Evolutionary conservation across 495 filamentous ascomycete species (phyloP).

Genomic region (Xylaria intraflava): DNA sequence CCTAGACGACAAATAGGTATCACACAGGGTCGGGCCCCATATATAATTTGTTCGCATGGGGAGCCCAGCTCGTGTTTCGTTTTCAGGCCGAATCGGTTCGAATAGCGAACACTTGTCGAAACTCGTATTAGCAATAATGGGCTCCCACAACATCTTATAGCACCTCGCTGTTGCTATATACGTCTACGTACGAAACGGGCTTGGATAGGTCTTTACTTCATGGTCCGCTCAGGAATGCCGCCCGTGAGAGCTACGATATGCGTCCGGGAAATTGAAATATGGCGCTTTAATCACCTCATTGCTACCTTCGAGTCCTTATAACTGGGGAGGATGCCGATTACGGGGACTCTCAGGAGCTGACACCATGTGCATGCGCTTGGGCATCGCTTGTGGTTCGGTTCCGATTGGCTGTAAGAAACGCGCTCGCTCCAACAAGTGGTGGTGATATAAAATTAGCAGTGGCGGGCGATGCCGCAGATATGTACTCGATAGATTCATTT

Average conservation of each 20-base stretch:
- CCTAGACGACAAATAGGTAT: too few species aligned
- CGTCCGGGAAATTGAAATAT: not conserved
- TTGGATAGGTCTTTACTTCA: too few species aligned
- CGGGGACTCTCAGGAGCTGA: not conserved
- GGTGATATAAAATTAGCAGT: not conserved
- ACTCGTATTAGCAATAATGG: too few species aligned
- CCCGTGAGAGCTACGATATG: not conserved
- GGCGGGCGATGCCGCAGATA: not conserved
- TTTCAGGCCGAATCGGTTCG: too few species aligned
- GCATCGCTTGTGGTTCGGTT: not conserved
- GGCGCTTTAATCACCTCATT: not conserved
- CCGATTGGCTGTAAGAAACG: not conserved
- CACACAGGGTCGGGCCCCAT: too few species aligned
- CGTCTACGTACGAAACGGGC: too few species aligned
- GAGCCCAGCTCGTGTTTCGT: too few species aligned
- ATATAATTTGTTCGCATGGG: too few species aligned
- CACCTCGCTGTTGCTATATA: too few species aligned
- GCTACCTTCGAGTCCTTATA: conserved; percentile 4
- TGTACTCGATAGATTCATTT: not conserved
- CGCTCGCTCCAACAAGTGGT: not conserved
- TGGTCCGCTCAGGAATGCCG: not conserved
- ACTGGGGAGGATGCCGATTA: not conserved
- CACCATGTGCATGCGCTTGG: not conserved
- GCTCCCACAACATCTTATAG: too few species aligned
- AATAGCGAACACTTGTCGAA: too few species aligned